Conservation (phyloP, 106 monocot genomes). For the Apostasia shenzhenica region DNA sequence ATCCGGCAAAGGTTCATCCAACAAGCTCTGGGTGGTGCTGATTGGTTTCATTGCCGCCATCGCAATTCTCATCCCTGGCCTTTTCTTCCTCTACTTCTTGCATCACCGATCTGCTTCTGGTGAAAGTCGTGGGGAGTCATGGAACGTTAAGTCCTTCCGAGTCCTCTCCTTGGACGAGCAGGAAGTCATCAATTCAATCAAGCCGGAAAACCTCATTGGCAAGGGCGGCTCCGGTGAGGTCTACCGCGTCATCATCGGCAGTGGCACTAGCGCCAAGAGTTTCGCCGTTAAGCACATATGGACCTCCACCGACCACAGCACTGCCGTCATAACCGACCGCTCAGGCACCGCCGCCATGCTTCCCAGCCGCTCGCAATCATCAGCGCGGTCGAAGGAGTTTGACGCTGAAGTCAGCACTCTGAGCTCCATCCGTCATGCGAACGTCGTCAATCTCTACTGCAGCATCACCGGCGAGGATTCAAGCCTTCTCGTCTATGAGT, state of each 20-base stretch:
- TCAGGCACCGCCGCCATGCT: slow-evolving; percentile 25
- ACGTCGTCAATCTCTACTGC: slow-evolving; percentile 90
- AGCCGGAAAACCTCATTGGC: slow-evolving; percentile 70
- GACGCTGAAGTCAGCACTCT: slow-evolving; percentile 68
- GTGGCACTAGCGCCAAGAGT: slow-evolving; percentile 12
- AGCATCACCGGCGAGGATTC: slow-evolving; percentile 79
- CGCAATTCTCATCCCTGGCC: slow-evolving; percentile 8
- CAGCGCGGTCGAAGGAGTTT: slow-evolving; percentile 42
- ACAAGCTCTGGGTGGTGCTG: slow-evolving; percentile 12
- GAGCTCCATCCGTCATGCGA: slow-evolving; percentile 81
- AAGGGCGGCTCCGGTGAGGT: slow-evolving; percentile 89
- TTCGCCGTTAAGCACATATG: slow-evolving; percentile 85
- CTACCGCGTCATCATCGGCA: slow-evolving; percentile 49
- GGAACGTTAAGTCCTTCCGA: slow-evolving; percentile 83
- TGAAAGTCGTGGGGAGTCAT: slow-evolving; percentile 15
- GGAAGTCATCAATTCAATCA: slow-evolving; percentile 52
- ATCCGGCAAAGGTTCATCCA: neutral
- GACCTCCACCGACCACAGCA: neutral
- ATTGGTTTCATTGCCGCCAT: slow-evolving; percentile 8
- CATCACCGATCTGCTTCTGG: neutral
- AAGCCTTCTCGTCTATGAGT: slow-evolving; percentile 78
- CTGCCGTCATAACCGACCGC: neutral
- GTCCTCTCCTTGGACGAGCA: slow-evolving; percentile 60
- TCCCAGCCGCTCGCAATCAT: slow-evolving; percentile 2
- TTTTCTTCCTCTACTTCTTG: slow-evolving; percentile 12